These are phyloP conservation scores for Trametes elegans DNA, from an alignment of 768 basidiomycete genomes.

Conservation along the genomic window DNA sequence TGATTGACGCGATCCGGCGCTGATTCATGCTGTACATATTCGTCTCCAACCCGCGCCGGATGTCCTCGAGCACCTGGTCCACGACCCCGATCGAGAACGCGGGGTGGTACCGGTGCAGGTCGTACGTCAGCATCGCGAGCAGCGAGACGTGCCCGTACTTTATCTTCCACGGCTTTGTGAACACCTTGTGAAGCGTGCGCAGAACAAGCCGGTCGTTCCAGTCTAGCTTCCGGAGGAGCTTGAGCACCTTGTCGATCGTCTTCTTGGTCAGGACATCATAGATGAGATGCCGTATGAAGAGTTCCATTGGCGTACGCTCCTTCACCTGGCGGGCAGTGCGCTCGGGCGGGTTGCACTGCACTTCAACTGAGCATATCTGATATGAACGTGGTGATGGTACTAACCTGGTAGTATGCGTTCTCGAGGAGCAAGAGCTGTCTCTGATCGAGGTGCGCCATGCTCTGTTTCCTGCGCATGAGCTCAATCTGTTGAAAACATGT, in stretches of 20 bases:
- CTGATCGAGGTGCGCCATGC: slow-evolving; percentile 89
- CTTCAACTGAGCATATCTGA: neutral
- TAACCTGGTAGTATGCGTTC: slow-evolving; percentile 96
- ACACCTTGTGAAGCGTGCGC: slow-evolving; percentile 76
- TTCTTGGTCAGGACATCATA: slow-evolving; percentile 91
- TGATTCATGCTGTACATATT: slow-evolving; percentile 96
- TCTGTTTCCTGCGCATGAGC: slow-evolving; percentile 93
- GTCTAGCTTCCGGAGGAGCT: slow-evolving; percentile 88
- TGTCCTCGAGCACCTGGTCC: slow-evolving; percentile 93
- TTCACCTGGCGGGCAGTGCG: slow-evolving; percentile 84
- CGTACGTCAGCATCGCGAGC: slow-evolving; percentile 92
- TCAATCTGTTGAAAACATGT: slow-evolving; percentile 58
- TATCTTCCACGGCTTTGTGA: slow-evolving; percentile 98
- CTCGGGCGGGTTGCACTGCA: slow-evolving; percentile 94
- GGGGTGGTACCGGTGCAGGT: slow-evolving; percentile 90
- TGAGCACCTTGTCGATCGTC: slow-evolving; percentile 94
- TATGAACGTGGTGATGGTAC: neutral
- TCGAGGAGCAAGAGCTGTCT: slow-evolving; percentile 87
- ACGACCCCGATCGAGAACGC: slow-evolving; percentile 85
- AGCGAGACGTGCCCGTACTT: slow-evolving; percentile 88
- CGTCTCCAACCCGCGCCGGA: slow-evolving; percentile 87
- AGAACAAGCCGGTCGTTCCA: slow-evolving; percentile 79
- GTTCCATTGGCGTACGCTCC: slow-evolving; percentile 79
- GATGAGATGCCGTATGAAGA: slow-evolving; percentile 95
- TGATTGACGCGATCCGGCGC: slow-evolving; percentile 85